phyloP scores from a whole-genome alignment of 1,284 basidiomycete species.

The Paramarasmius palmivorus region DNA sequence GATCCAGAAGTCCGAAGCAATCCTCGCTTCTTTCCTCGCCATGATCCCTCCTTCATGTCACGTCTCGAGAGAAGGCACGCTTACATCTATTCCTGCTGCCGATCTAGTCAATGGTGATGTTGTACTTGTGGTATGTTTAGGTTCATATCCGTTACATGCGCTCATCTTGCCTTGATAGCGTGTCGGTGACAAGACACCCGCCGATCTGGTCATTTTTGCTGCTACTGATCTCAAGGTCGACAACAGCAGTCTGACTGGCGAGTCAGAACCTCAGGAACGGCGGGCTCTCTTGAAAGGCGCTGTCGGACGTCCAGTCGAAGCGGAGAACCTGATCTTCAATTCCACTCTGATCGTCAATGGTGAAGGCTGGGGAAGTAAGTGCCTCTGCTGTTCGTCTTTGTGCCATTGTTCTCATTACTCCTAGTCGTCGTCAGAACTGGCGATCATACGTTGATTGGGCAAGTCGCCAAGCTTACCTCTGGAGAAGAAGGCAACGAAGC shows the following conservation, averaged over 20 bases:
- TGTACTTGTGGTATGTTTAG: constrained; percentile 52
- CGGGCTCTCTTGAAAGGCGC: constrained; percentile 46
- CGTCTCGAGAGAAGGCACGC: constrained; percentile 61
- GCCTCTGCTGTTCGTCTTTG: too few species aligned
- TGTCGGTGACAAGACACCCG: constrained; percentile 69
- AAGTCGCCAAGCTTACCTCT: constrained; percentile 66
- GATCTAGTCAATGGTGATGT: constrained; percentile 71
- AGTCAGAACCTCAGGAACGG: constrained; percentile 69
- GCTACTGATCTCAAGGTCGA: constrained; percentile 66
- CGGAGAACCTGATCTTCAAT: constrained; percentile 69
- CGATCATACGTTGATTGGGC: constrained; percentile 66
- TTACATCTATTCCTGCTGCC: constrained; percentile 58
- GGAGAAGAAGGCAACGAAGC: constrained; percentile 64
- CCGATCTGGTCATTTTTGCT: constrained; percentile 61
- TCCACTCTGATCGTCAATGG: constrained; percentile 69
- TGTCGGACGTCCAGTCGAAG: constrained; percentile 52
- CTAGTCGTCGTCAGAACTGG: constrained; percentile 70
- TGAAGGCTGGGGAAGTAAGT: constrained; percentile 69
- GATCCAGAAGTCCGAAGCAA: constrained; percentile 70
- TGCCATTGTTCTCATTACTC: too few species aligned
- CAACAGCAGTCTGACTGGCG: constrained; percentile 69
- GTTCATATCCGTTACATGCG: not conserved
- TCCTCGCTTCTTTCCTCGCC: constrained; percentile 68
- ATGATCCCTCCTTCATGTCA: constrained; percentile 71
- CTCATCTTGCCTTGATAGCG: constrained; percentile 36